phyloP scores from a whole-genome alignment of 2,329 filamentous ascomycete species.

The Fusarium dlaminii region DNA sequence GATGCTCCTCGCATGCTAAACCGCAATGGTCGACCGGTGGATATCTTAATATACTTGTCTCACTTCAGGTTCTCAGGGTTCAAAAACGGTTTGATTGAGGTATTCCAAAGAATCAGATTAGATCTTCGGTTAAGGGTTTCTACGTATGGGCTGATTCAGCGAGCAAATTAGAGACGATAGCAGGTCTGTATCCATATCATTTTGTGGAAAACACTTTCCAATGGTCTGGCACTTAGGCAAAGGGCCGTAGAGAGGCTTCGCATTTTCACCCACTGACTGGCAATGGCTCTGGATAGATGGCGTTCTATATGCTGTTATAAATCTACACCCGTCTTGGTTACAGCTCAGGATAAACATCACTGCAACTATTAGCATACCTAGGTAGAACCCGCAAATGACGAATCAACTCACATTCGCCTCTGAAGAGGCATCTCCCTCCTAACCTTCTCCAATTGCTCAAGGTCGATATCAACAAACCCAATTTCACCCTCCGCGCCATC shows the following conservation, averaged over 20 bases:
- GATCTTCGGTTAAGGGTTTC: neutral
- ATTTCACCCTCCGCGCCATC: slow-evolving; percentile 57
- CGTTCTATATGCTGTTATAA: neutral
- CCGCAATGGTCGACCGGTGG: neutral
- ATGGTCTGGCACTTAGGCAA: neutral
- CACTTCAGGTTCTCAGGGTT: neutral
- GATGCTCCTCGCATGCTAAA: neutral
- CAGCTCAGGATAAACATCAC: slow-evolving; percentile 40
- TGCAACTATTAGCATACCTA: slow-evolving; percentile 8
- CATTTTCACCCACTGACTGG: too few relatives aligned
- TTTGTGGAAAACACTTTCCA: neutral
- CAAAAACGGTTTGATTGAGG: neutral
- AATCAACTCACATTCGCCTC: slow-evolving; percentile 60
- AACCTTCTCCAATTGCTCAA: slow-evolving; percentile 57
- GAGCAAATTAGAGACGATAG: neutral
- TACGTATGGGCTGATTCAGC: neutral
- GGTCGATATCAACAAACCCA: slow-evolving; percentile 65
- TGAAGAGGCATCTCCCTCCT: slow-evolving; percentile 63
- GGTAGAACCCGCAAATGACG: neutral
- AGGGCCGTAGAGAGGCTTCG: too few relatives aligned
- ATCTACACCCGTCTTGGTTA: neutral
- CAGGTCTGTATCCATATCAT: neutral
- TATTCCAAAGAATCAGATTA: neutral
- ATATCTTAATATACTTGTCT: slow-evolving; percentile 3
- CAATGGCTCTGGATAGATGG: neutral